Base-by-base conservation (phyloP, 1,139 yeast genomes). In the Arxiozyma heterogenica region DNA sequence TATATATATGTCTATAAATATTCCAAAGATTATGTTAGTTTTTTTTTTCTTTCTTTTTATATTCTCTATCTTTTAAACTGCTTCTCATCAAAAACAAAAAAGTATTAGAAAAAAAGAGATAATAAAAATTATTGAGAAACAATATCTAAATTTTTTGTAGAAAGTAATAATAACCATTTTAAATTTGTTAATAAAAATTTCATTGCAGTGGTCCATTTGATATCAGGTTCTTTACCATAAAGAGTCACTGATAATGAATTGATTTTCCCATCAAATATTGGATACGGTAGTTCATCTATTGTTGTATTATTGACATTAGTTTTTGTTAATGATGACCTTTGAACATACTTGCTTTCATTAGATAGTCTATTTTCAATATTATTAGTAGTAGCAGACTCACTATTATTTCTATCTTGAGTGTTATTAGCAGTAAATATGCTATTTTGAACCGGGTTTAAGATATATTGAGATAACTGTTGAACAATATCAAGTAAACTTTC, bases 131-230 rank as follows among this genome's bases (percentile, higher is more conserved):
- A 45, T 12, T 27, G 47, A 30, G 20, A 18, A 15, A n/a, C 9
- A 21, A 20, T 42, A 12, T 23, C 25, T 21, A 61, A 48, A 22
- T 56, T 55, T 44, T 57, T 59, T 1, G 70, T 64, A 27, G 75
- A 69, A 54, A 69, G 73, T 0, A 73, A 75, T 51, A 73, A 56
- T 21, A 73, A 60, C 75, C 75, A 73, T 54, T 72, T 73, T 4
- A 65, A 60, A 53, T 91, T 81, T 1, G 94, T 87, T 51, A 93
- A 72, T 20, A 91, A 74, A 63, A 83, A 85, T 64, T 86, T 85
- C 70, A 96, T 91, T 1, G 96, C 91, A 41, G 83, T 80, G 0
- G 97, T 89, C 98, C 98, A 93, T 58, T 86, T 89, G 47, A 82
- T 81, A 64, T 84, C 85, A 0, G 84, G 78, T 1, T 78, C 71